Evolutionary conservation across 208 protist species (phyloP).

Genomic region (Phytomonas francai): DNA sequence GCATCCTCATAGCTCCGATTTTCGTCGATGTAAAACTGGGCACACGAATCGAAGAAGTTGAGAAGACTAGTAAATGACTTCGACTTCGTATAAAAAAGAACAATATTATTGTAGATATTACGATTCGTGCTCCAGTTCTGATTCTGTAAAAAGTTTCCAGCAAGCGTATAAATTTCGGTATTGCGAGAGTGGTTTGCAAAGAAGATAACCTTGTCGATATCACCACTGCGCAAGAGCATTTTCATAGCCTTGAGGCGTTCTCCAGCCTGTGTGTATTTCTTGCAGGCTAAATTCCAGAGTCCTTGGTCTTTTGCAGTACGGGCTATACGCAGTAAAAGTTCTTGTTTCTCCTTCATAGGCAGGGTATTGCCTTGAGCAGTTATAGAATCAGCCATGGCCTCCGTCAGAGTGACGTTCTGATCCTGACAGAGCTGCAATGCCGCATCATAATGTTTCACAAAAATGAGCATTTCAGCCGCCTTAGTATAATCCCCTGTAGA

Average conservation of each 20-base stretch:
- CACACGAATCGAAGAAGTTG: constrained; percentile 90
- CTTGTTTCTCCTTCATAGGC: constrained; percentile 27
- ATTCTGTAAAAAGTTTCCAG: constrained; percentile 95
- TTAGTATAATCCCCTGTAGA: constrained; percentile 76
- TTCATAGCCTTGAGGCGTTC: constrained; percentile 95
- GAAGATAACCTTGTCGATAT: constrained; percentile 96
- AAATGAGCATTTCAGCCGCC: constrained; percentile 91
- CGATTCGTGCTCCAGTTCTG: constrained; percentile 90
- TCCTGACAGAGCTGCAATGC: constrained; percentile 81
- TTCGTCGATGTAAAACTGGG: constrained; percentile 95
- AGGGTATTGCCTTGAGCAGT: constrained; percentile 51
- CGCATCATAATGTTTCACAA: constrained; percentile 80
- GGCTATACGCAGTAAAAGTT: constrained; percentile 58
- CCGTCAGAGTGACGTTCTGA: constrained; percentile 78
- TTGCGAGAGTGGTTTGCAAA: constrained; percentile 94
- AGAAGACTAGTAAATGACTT: constrained; percentile 88
- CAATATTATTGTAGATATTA: constrained; percentile 94
- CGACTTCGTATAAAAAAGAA: constrained; percentile 95
- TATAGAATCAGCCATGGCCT: constrained; percentile 90
- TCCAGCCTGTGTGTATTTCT: constrained; percentile 93
- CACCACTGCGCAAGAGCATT: constrained; percentile 93
- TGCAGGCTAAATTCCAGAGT: constrained; percentile 88
- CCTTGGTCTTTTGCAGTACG: constrained; percentile 86
- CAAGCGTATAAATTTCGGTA: constrained; percentile 93
- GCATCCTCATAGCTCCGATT: constrained; percentile 93